These are phyloP conservation scores for Botrytis fragariae DNA, from an alignment of 2,329 filamentous ascomycete genomes.

Conservation along the genomic window DNA sequence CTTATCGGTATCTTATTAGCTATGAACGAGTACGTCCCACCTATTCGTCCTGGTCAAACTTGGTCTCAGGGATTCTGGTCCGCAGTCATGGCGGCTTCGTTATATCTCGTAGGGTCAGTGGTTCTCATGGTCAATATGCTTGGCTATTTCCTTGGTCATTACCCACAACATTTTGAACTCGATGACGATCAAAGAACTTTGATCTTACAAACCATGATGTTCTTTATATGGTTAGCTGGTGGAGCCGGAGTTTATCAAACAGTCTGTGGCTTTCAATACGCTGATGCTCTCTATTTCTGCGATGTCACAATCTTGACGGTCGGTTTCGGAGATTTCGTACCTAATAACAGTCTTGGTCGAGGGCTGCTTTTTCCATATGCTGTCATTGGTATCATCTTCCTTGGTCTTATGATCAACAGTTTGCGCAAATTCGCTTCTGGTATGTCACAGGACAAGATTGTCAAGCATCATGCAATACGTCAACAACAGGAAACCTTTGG, in stretches of 20 bases:
- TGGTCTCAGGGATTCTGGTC: conserved; percentile 72
- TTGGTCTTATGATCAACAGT: conserved; percentile 65
- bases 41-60: conserved; percentile 46
- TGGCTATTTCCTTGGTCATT: conserved; percentile 66
- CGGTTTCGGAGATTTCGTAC: conserved; percentile 61
- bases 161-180: conserved; percentile 64
- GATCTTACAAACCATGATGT: conserved; percentile 68
- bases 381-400: conserved; percentile 65
- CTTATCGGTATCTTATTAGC: conserved; percentile 57
- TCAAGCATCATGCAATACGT: conserved; percentile 56
- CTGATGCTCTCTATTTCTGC: conserved; percentile 59
- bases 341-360: conserved; percentile 50
- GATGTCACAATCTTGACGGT: conserved; percentile 61
- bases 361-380: conserved; percentile 66
- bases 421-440: conserved; percentile 60
- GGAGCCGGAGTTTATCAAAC: conserved; percentile 60
- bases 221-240: conserved; percentile 66
- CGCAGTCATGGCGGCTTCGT: conserved; percentile 59
- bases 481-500: conserved; percentile 53
- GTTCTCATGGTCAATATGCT: conserved; percentile 68
- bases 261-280: conserved; percentile 57
- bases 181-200: conserved; percentile 66
- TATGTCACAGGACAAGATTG: conserved; percentile 59
- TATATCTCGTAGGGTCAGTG: conserved; percentile 62
- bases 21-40: conserved; percentile 53